Base-by-base conservation (phyloP, 2,329 filamentous ascomycete genomes). In the Penicillium sp. region DNA sequence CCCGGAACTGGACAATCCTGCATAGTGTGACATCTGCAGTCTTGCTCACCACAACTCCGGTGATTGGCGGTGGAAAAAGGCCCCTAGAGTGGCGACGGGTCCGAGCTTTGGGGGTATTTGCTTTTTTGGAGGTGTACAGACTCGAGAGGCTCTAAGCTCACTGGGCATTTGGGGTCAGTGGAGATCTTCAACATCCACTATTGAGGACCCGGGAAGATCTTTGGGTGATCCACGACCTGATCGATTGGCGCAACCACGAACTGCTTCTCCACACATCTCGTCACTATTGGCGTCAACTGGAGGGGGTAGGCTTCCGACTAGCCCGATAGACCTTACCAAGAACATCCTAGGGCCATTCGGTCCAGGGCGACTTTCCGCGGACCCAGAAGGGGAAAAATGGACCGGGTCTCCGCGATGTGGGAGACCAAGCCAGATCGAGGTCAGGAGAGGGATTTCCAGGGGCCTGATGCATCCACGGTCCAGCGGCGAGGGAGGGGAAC, bases 201-300 rank as follows among this genome's bases (percentile, higher is more conserved):
- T 63, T 62, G 61, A 62, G 59, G 59, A 63, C 60, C 61, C 58
- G 55, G 57, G 58, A 29, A 60, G 58, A 64, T 64, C 61, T 29
- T 51, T 51, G 28, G 52, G 41, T 24, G 60, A 62, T 62, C 61
- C 57, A 45, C 44, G 41, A n/a, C 45, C 26, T 44, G 60, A 49
- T 60, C 60, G 57, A 63, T 60, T 61, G 60, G 61, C 58, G 49
- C 47, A 49, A 49, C 49, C 53, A 58, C 51, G 60, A 63, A 63
- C 61, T 49, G 42, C 16, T 58, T 16, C 55, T 45, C 56, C 61
- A 62, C 38, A 9, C 9, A 18, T 39, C 10, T 21, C 28, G 18
- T 41, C 49, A 52, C 46, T 13, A 63, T 63, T 63, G 61, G 61
- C 52, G 26, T 54, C 45, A 28, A 36, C 15, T 23, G 42, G 45